These are phyloP conservation scores for Acanthamoeba lenticulata DNA, from an alignment of 208 protist genomes.

Conservation along the genomic window DNA sequence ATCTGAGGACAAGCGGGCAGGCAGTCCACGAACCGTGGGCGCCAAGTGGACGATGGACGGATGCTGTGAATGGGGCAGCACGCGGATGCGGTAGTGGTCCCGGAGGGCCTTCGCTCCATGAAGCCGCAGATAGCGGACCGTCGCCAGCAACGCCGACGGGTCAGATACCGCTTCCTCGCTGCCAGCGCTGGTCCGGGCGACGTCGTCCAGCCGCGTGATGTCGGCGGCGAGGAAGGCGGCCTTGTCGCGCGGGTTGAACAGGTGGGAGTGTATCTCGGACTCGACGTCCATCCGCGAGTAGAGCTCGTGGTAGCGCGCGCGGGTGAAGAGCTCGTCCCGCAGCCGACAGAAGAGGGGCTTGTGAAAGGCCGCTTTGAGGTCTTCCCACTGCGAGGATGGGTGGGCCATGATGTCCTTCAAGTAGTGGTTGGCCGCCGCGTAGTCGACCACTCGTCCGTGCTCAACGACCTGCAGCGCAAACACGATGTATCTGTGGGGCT, in stretches of 20 bases:
- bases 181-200: neutral
- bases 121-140: neutral
- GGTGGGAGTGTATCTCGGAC: conserved; percentile 9
- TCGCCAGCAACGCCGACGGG: neutral
- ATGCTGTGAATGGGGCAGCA: neutral
- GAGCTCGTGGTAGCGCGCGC: neutral
- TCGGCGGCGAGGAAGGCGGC: neutral
- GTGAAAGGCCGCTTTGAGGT: neutral
- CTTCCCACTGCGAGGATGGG: neutral
- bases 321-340: neutral
- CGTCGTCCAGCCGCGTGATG: neutral
- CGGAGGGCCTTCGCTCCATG: neutral
- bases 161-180: neutral
- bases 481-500: neutral
- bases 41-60: neutral
- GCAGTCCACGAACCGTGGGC: neutral
- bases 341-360: neutral
- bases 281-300: neutral
- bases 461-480: neutral
- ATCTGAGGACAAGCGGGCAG: neutral
- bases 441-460: neutral
- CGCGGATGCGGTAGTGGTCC: neutral
- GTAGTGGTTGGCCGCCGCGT: conserved; percentile 31
- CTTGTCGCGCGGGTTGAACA: neutral
- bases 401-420: neutral